Base-by-base conservation (phyloP, 2,329 filamentous ascomycete species). In the Emergomyces pasteurianus region DNA sequence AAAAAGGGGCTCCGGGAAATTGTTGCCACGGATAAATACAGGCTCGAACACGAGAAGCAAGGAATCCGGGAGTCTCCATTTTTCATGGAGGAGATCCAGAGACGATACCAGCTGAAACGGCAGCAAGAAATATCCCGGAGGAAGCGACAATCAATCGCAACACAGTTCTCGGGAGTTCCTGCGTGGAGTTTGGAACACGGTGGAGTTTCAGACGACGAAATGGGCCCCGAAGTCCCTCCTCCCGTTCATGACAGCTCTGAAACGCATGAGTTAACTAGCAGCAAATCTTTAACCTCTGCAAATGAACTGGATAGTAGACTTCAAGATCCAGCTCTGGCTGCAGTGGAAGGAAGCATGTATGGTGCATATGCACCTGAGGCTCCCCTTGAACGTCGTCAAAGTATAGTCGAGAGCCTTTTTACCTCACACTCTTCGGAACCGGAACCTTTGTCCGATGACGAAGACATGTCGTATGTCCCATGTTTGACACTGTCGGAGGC, bases 401-500 rank as follows among this genome's bases (percentile, higher is more conserved):
- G 91, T 70, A 83, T 92, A 75, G 85, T 88, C 3, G 90, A 89
- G 59, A 94, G 89, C 63, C 74, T 75, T 58, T 68, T 77, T 62
- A 74, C 75, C 6, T 74, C 77, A 61, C 71, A 75, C 40, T 74
- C 73, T 1, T 78, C 75, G 1, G 76, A 78, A 61, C 70, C 74
- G 1, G 75, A 78, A 60, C 75, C 74, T 70, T 69, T 73, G 18
- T 69, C 71, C 9, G 75, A 76, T 56, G 87, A 90, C 42, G 90
- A 96, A 67, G 92, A 97, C 71, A 90, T 90, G 73, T 90, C 88
- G 42, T 96, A 94, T 69, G 92, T 97, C 18, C 94, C 94, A 18
- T 91, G 92, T 75, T 89, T 99, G 76, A 95, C 92, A 0, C 81
- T 96, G 42, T 83, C 87, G 31, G 86, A 92, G 71, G 88, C 92